Base-by-base conservation (phyloP, 139 green algal genomes). In the Coccomyxa sp. region DNA sequence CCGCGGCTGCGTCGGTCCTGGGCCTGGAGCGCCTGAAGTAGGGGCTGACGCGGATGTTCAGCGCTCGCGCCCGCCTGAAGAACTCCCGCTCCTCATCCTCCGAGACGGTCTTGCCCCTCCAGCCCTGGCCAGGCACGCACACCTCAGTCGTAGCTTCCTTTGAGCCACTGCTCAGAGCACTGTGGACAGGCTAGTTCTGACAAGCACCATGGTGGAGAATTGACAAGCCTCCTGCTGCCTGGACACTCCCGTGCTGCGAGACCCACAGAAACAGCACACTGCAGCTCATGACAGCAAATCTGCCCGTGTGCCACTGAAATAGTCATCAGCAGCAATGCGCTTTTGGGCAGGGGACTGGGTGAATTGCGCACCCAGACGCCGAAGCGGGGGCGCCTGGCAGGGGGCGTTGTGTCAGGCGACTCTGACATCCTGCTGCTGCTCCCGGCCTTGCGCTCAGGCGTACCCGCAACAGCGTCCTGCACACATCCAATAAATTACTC, bases 41-140 rank as follows among this genome's bases (percentile, higher is more conserved):
- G 7, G 84, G 84, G 1, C 77, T 85, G 37, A 88, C 70, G 36
- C 83, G 81, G 54, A 88, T 88, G 58, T 87, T 84, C 16, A 88
- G 74, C 4, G 84, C 84, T 34, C 82, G 82, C 14, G 84, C 84
- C 18, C 84, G 73, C 29, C 84, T 73, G 8, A 82, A 34, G 41
- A 88, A 88, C 78, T 88, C 84, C 8, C 77, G 80, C 68, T 64
- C 50, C 50, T 64, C 50, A 18, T 64, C 50, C 50, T 64, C 50
- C 50, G 50, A 64, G 50, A 22, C 50, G 50, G 18, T 64, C 50
- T 18, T 22, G 18, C 27, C 27, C 50, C 27, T 64, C n/a, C n/a
- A n/a, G n/a, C n/a, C n/a, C n/a, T n/a, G n/a, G n/a, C n/a, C n/a
- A n/a, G n/a, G 50, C 50, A 22, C 50, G 50, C 50, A 64, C 50